Conservation (phyloP, 371 early-diverging fungal species). For the Apophysomyces ossiformis region DNA sequence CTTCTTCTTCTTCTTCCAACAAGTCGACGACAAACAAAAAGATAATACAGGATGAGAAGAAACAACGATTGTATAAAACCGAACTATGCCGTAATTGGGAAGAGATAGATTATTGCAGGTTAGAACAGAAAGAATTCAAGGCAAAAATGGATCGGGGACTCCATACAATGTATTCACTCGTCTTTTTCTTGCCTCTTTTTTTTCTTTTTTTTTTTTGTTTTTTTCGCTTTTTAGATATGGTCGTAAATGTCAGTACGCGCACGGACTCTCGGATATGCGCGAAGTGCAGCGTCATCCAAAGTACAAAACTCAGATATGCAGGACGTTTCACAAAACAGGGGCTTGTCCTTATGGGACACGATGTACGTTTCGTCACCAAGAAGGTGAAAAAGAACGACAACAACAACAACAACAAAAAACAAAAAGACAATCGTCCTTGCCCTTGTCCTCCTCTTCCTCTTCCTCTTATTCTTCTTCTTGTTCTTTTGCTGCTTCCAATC, state of each 20-base stretch:
- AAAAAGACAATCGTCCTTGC: too few species aligned
- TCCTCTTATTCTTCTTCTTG: too few species aligned
- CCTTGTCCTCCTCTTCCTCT: too few species aligned
- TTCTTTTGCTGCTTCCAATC: too few species aligned
- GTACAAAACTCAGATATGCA: slow-evolving; percentile 93
- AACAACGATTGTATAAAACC: slow-evolving; percentile 28
- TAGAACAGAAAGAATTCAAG: background rate
- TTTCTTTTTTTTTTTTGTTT: too few species aligned
- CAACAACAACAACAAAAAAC: too few species aligned
- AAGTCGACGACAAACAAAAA: background rate
- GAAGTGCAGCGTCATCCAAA: slow-evolving; percentile 91
- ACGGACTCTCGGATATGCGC: slow-evolving; percentile 83
- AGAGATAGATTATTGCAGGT: slow-evolving; percentile 26
- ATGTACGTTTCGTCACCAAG: slow-evolving; percentile 93
- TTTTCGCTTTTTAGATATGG: slow-evolving; percentile 67
- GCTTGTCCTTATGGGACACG: slow-evolving; percentile 93
- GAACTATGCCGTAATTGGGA: slow-evolving; percentile 33
- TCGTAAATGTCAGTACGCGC: slow-evolving; percentile 96
- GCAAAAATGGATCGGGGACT: too few species aligned
- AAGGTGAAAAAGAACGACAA: slow-evolving; percentile 12
- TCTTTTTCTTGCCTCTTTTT: background rate
- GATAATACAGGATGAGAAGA: slow-evolving; percentile 20
- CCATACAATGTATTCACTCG: background rate
- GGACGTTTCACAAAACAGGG: slow-evolving; percentile 88
- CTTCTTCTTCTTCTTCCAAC: background rate